Base-by-base conservation (phyloP, 192 early-diverging fungal species). In the Rhizoclosmatium globosum region DNA sequence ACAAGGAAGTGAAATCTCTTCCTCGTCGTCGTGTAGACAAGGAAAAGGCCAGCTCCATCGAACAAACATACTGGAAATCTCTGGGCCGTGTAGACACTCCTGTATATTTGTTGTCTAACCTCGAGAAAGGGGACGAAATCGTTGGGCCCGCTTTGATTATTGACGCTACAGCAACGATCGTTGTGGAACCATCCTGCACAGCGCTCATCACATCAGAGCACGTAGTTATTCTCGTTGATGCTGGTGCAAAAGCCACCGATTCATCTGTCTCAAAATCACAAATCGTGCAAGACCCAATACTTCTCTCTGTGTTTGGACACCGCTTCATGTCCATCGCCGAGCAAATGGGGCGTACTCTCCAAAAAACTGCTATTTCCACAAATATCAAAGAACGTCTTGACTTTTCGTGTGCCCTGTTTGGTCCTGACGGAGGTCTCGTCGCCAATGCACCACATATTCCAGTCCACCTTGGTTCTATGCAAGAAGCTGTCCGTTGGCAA, bases 381-480 rank as follows among this genome's bases (percentile, higher is more conserved):
- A 99, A 99, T 69, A 99, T 99, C 81, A 99, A 99, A 76, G 98
- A 99, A 82, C 92, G 98, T 11, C 86, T 99, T 45, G 98, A 99
- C 81, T 99, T 99, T 82, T 95, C 94, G 2, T 99, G 98, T 79
- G 98, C 96, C 2, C 81, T 99, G 46, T 99, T 99, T 91, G 95
- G 94, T 38, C 91, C 93, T 0, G 90, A 92, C 44, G 95, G 94
- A 4, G 93, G 93, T 6, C 82, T 97, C 45, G 82, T 80, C 15
- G 79, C 79, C 1, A 80, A 80, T 53, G 79, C 79, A 43, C 79
- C 79, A 2, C 79, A 80, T 59, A 75, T 80, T 57, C 87, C 94
- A 9, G 96, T 99, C 2, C 98, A 99, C 82, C 75, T 99, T 21
- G 98, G 98, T 6, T 92, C 93, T 15, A 93, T 99, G 88, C 94